These are phyloP conservation scores for Arthrobotrys sphaeroides DNA, from an alignment of 2,329 filamentous ascomycete genomes.

Conservation along the genomic window DNA sequence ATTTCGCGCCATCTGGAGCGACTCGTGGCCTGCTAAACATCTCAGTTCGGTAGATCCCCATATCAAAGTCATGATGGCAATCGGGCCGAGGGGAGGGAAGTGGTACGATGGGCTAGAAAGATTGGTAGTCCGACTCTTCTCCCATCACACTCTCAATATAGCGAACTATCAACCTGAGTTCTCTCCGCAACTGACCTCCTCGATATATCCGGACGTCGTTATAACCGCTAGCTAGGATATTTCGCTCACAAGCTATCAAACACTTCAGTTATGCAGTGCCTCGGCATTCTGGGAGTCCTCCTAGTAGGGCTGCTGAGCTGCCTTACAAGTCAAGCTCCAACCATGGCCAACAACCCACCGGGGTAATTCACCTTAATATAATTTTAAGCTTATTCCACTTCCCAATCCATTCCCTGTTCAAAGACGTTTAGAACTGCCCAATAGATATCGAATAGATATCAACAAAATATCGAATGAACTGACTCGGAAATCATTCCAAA, in stretches of 20 bases:
- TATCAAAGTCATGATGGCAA: too few species aligned
- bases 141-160: too few species aligned
- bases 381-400: constrained; percentile 14
- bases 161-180: too few species aligned
- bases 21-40: not conserved
- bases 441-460: not conserved
- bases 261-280: not conserved
- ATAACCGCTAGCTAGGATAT: too few species aligned
- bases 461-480: not conserved
- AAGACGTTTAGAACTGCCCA: not conserved
- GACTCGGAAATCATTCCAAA: not conserved
- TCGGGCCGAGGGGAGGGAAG: too few species aligned
- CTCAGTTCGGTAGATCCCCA: not conserved
- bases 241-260: not conserved
- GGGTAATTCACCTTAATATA: not conserved
- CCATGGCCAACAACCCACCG: not conserved
- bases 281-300: not conserved
- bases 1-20: not conserved
- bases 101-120: too few species aligned
- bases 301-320: not conserved
- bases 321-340: constrained; percentile 9
- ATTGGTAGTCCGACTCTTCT: too few species aligned
- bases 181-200: too few species aligned
- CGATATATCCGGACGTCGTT: too few species aligned
- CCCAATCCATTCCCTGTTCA: not conserved